Evolutionary conservation across 139 green algal genomes (phyloP), one percentile per base, ranked within the genome.

Genomic region (Chlamydomonas incerta): DNA sequence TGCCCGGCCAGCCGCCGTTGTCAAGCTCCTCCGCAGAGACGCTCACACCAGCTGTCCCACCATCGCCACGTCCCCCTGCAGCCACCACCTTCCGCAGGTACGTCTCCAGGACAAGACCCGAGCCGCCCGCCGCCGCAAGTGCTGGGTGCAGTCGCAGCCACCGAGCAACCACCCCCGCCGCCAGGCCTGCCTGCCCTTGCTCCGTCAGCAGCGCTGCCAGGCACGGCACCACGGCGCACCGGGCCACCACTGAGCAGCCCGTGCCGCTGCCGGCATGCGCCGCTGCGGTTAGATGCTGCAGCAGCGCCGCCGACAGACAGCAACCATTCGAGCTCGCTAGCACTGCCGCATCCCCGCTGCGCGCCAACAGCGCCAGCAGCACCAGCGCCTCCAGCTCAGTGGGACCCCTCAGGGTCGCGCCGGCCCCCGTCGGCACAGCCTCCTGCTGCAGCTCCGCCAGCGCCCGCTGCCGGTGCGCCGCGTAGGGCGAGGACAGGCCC

Each of bases 401-500:
- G 26, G 29, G n/a, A n/a, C n/a, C n/a, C n/a, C n/a, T n/a, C n/a
- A n/a, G n/a, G n/a, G n/a, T n/a, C n/a, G n/a, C n/a, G n/a, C n/a
- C n/a, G n/a, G n/a, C n/a, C n/a, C n/a, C 23, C 28, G 37, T 14
- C 34, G 62, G 68, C 14, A 21, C 8, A n/a, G 33, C 33, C 34
- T 34, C 1, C 41, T 20, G 33, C 74, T 72, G 21, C 41, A 72
- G 28, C 14, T 62, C 60, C 37, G 23, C 60, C 1, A 73, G 29
- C 8, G 35, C 75, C 6, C 11, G 26, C 24, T 18, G 20, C 26
- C 37, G 60, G 3, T 83, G 75, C 37, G 31, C 26, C 34, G 46
- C 6, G 62, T 83, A 83, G 0, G 75, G 75, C 35, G 75, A 83
- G 8, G 75, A 62, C 37, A 83, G 60, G 26, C 60, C 75, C 60